These are phyloP conservation scores for Mycena amicta DNA, from an alignment of 768 basidiomycete genomes.

Conservation along the genomic window DNA sequence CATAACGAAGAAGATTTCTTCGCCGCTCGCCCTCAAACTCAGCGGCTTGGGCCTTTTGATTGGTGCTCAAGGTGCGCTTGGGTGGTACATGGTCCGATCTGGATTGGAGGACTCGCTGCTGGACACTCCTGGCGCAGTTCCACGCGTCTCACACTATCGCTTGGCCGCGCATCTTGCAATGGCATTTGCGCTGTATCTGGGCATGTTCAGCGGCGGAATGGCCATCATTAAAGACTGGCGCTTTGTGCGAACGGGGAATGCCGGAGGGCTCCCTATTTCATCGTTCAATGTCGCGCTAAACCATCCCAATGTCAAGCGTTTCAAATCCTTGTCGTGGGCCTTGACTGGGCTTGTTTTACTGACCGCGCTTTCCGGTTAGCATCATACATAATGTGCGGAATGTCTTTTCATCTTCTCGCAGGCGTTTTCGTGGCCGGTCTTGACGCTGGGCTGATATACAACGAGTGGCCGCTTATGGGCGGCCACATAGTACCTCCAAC, in stretches of 20 bases:
- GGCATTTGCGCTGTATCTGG: slow-evolving; percentile 87
- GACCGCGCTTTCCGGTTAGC: slow-evolving; percentile 88
- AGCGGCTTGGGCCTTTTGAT: slow-evolving; percentile 77
- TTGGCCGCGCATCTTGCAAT: slow-evolving; percentile 93
- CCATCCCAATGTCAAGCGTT: slow-evolving; percentile 58
- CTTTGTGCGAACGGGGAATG: slow-evolving; percentile 56
- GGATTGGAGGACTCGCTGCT: slow-evolving; percentile 85
- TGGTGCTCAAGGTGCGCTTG: slow-evolving; percentile 88
- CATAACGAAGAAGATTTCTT: slow-evolving; percentile 66
- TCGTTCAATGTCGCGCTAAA: slow-evolving; percentile 50
- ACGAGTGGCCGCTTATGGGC: slow-evolving; percentile 98
- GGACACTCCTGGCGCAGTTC: slow-evolving; percentile 80
- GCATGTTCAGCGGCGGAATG: slow-evolving; percentile 86
- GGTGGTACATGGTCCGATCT: slow-evolving; percentile 99
- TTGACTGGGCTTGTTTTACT: slow-evolving; percentile 82
- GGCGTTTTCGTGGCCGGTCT: slow-evolving; percentile 98
- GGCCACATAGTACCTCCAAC: slow-evolving; percentile 79
- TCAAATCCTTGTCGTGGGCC: slow-evolving; percentile 59
- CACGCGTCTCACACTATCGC: slow-evolving; percentile 95
- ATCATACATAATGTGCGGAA: not conserved
- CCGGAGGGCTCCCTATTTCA: slow-evolving; percentile 55
- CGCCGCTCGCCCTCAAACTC: slow-evolving; percentile 63
- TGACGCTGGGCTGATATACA: slow-evolving; percentile 96
- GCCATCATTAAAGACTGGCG: slow-evolving; percentile 79
- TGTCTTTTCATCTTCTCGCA: slow-evolving; percentile 30